Evolutionary conservation across 768 basidiomycete species (phyloP).

Genomic region (Trametopsis cervina): DNA sequence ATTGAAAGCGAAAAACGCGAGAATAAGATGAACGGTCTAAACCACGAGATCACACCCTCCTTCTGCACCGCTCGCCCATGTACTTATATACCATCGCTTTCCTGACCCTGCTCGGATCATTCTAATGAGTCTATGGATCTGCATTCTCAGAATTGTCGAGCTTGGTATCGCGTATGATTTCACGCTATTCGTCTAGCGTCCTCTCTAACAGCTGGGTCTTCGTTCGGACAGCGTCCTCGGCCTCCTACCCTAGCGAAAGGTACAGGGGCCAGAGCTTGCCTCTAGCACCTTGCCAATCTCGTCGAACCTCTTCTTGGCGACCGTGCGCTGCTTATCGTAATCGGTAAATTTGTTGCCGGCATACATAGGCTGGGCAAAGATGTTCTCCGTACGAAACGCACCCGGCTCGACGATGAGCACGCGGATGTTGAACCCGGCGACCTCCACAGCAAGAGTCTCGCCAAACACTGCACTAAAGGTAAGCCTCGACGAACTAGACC

Average conservation of each 20-base stretch:
- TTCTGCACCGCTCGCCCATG: too few species aligned
- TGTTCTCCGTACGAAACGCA: constrained; percentile 50
- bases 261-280: constrained; percentile 54
- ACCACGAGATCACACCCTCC: too few species aligned
- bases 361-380: constrained; percentile 34
- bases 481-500: too few species aligned
- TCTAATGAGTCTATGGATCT: too few species aligned
- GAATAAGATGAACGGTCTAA: too few species aligned
- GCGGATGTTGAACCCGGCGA: constrained; percentile 46
- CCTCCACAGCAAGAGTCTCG: constrained; percentile 44
- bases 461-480: constrained; percentile 45
- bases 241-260: constrained; percentile 44
- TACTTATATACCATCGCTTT: too few species aligned
- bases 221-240: constrained; percentile 36
- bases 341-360: constrained; percentile 34
- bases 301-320: constrained; percentile 20
- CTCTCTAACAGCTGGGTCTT: constrained; percentile 37
- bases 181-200: constrained; percentile 46
- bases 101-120: too few species aligned
- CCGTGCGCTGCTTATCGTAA: constrained; percentile 35
- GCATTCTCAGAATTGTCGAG: constrained; percentile 29
- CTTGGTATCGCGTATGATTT: constrained; percentile 37
- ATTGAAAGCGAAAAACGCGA: too few species aligned
- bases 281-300: constrained; percentile 33
- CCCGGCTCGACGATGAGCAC: constrained; percentile 54